phyloP scores from a whole-genome alignment of 176 grass and related monocot genomes.

The Oryza glumipatula region DNA sequence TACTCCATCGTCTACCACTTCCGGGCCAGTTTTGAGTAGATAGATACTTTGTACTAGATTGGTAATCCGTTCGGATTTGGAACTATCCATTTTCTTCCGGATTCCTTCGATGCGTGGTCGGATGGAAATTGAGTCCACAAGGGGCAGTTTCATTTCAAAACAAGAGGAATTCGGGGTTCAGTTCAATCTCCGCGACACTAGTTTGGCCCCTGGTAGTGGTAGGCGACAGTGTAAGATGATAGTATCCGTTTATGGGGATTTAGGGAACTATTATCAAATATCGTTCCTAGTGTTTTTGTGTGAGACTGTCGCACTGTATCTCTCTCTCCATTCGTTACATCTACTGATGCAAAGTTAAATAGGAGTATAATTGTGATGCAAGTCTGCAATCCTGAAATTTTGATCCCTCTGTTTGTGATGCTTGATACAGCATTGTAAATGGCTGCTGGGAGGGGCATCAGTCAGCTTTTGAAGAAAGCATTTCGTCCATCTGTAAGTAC shows the following conservation, averaged over 20 bases:
- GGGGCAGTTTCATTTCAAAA: not conserved
- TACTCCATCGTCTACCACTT: no score
- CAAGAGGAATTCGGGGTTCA: not conserved
- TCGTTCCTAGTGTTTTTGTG: not conserved
- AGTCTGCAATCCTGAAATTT: not conserved
- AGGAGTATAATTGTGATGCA: not conserved
- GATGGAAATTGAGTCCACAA: not conserved
- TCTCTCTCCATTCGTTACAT: not conserved
- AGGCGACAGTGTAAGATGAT: no score
- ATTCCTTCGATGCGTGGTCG: not conserved
- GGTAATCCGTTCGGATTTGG: no score
- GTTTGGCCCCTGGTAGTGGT: not conserved
- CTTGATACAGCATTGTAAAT: conserved; percentile 32
- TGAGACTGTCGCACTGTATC: not conserved
- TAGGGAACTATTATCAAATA: not conserved
- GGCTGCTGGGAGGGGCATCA: conserved; percentile 51
- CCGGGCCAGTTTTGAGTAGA: no score
- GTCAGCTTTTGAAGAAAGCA: conserved; percentile 58
- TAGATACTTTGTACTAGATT: no score
- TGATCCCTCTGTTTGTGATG: not conserved
- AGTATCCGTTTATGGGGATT: not conserved
- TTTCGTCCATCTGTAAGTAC: conserved; percentile 52
- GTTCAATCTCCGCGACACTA: not conserved
- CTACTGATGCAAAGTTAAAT: not conserved
- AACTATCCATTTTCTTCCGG: not conserved